Conservation (phyloP, 1,284 basidiomycete genomes). For the Trichosporon sp. region DNA sequence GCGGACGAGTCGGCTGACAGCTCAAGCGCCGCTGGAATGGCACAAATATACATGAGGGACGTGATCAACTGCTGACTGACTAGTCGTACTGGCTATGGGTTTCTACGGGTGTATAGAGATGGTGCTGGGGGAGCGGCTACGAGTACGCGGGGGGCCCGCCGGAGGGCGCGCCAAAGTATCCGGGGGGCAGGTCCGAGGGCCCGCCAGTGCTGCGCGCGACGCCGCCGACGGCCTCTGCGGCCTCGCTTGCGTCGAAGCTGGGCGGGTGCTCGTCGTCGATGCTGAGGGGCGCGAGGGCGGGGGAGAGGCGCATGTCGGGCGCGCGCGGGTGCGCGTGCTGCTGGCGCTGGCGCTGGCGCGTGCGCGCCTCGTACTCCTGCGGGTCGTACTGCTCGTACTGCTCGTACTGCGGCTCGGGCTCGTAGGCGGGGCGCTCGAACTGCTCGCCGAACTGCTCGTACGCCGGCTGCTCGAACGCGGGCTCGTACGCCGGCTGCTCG, state of each 20-base stretch:
- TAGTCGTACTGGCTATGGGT: too few relatives aligned
- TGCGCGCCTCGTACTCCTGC: neutral
- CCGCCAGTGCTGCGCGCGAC: conserved; percentile 8
- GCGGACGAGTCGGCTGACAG: too few relatives aligned
- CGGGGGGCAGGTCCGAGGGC: conserved; percentile 29
- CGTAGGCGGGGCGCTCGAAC: neutral
- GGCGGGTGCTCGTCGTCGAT: conserved; percentile 33
- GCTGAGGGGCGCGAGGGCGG: neutral
- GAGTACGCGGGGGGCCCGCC: conserved; percentile 35
- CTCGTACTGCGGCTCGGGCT: too few relatives aligned
- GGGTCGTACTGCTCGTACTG: neutral
- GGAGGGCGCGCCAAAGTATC: conserved; percentile 27
- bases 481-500: neutral
- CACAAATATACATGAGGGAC: neutral
- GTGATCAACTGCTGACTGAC: neutral
- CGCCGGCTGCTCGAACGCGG: neutral
- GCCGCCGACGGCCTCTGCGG: conserved; percentile 35
- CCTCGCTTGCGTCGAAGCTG: conserved; percentile 44
- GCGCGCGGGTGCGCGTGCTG: neutral
- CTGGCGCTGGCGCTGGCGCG: neutral
- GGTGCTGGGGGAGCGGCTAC: too few relatives aligned
- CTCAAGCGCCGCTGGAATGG: neutral
- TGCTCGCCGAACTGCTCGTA: too few relatives aligned
- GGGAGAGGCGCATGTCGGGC: neutral
- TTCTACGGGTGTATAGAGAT: too few relatives aligned